A percentile compares a stretch with the other conserved stretches of the same genome.
phyloP scores from a whole-genome alignment of 1,139 yeast genomes.

The Nakaseomyces glabratus region DNA sequence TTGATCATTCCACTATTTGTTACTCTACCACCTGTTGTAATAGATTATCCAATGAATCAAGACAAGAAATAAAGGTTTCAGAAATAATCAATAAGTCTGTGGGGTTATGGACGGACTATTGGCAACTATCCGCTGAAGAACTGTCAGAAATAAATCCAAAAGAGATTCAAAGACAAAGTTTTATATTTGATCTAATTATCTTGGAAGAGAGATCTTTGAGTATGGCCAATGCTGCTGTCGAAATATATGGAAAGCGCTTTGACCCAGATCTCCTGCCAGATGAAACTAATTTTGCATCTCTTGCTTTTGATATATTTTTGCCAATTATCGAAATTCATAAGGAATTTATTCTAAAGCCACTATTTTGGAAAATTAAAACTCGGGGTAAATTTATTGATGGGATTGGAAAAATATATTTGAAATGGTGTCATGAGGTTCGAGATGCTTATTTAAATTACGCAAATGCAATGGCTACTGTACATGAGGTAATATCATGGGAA shows the following conservation, averaged over 20 bases:
- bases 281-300: conserved; percentile 48
- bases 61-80: conserved; percentile 26
- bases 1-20: conserved; percentile 9
- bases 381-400: conserved; percentile 63
- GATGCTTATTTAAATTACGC: conserved; percentile 54
- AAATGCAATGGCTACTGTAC: conserved; percentile 42
- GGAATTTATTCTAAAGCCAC: conserved; percentile 47
- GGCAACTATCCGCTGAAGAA: conserved; percentile 56
- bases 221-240: conserved; percentile 57
- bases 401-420: conserved; percentile 53
- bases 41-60: conserved; percentile 25
- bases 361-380: conserved; percentile 38
- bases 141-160: conserved; percentile 45
- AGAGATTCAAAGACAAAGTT: conserved; percentile 60
- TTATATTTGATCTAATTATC: conserved; percentile 65
- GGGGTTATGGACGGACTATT: conserved; percentile 67
- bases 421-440: conserved; percentile 58
- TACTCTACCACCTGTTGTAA: conserved; percentile 28
- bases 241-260: conserved; percentile 44
- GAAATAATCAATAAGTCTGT: conserved; percentile 30
- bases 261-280: conserved; percentile 38
- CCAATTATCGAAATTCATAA: conserved; percentile 56
- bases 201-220: conserved; percentile 69
- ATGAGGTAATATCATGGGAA: conserved; percentile 46
- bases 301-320: conserved; percentile 52